Percentiles rank a stretch among this genome's conserved stretches.
phyloP scores from a whole-genome alignment of 148 eudicot genomes.

The Chenopodium album region DNA sequence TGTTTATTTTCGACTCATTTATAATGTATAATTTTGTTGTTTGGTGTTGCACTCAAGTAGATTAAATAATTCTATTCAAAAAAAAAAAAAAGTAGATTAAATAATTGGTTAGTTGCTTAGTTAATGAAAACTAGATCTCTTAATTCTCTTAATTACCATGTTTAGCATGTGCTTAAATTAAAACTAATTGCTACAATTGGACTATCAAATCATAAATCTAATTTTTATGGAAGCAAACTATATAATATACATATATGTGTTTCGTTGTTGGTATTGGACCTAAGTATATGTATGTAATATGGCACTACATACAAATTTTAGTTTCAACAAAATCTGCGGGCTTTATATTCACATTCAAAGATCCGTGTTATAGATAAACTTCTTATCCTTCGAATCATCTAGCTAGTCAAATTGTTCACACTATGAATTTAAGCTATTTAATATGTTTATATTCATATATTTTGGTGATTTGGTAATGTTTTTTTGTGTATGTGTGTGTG shows the following conservation, averaged over 20 bases:
- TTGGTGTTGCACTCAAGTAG: background rate
- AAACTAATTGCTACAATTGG: background rate
- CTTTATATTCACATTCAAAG: background rate
- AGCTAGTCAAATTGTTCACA: slow-evolving; percentile 17
- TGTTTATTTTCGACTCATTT: background rate
- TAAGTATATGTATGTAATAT: background rate
- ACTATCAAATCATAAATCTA: background rate
- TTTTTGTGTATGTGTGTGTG: background rate
- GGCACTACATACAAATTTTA: background rate
- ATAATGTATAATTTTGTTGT: background rate
- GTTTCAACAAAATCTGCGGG: background rate
- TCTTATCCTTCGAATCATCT: background rate
- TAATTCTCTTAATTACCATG: background rate
- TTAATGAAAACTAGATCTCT: background rate
- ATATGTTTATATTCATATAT: background rate
- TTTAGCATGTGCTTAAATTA: slow-evolving; percentile 9
- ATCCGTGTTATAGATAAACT: background rate
- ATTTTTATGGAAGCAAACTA: background rate
- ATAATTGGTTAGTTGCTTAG: background rate
- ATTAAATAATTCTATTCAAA: background rate
- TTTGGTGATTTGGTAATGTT: background rate
- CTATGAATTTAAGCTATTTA: background rate
- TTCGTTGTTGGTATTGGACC: background rate
- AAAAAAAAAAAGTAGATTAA: background rate
- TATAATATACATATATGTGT: background rate